Percentiles rank a stretch among this genome's conserved stretches.
Evolutionary conservation across 306 rosid species (phyloP).

Genomic region (Coriaria nepalensis): DNA sequence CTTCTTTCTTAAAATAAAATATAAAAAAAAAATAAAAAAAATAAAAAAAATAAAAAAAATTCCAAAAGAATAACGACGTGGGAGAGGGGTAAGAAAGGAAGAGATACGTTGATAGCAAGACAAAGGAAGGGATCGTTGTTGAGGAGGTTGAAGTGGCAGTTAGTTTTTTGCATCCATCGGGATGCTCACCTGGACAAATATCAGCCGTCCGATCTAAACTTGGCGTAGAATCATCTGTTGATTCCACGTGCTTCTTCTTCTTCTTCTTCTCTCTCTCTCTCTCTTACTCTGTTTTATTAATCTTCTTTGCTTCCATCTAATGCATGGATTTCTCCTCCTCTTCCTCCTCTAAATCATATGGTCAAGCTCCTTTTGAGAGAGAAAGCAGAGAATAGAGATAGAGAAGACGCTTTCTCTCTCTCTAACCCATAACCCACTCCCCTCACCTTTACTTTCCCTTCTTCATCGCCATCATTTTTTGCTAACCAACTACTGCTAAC

Average conservation of each 20-base stretch:
- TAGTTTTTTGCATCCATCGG: slow-evolving; percentile 26
- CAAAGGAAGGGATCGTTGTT: slow-evolving; percentile 80
- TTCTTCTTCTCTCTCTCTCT: slow-evolving; percentile 24
- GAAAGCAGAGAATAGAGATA: slow-evolving; percentile 9
- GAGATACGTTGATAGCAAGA: too few species aligned
- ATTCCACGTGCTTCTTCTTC: slow-evolving; percentile 75
- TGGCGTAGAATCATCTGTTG: slow-evolving; percentile 56
- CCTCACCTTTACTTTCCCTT: slow-evolving; percentile 13
- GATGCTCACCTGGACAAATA: slow-evolving; percentile 27
- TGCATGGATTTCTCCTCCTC: slow-evolving; percentile 79
- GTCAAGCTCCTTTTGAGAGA: slow-evolving; percentile 16
- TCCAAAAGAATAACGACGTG: slow-evolving; percentile 49
- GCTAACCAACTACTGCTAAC: too few species aligned
- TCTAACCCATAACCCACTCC: slow-evolving; percentile 15
- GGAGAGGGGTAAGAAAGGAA: slow-evolving; percentile 11
- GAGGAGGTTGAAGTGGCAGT: slow-evolving; percentile 27
- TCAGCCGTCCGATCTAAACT: slow-evolving; percentile 36
- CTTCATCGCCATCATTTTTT: slow-evolving; percentile 22
- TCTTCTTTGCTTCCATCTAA: slow-evolving; percentile 32
- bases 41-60: slow-evolving; percentile 16
- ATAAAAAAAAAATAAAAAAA: slow-evolving; percentile 1
- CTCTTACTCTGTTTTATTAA: slow-evolving; percentile 16
- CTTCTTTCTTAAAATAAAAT: neutral
- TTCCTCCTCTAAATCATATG: slow-evolving; percentile 42
- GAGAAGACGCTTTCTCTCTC: slow-evolving; percentile 27